phyloP scores from a whole-genome alignment of 1,284 basidiomycete species.

The Ceratobasidium theobromae region DNA sequence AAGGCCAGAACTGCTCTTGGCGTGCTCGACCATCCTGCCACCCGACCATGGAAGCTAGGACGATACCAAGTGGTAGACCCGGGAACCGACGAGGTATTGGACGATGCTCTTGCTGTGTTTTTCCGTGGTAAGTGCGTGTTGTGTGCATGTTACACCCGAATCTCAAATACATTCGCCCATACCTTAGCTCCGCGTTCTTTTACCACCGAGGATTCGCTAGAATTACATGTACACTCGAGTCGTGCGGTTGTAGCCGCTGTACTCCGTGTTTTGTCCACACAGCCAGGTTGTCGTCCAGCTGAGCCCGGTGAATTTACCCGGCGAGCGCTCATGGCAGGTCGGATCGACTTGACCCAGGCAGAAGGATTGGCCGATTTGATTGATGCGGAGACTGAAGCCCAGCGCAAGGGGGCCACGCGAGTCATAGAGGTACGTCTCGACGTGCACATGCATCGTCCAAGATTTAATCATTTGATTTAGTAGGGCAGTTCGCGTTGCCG shows the following conservation, averaged over 20 bases:
- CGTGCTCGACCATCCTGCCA: slow-evolving; percentile 35
- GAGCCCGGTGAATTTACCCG: slow-evolving; percentile 86
- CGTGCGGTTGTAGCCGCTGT: slow-evolving; percentile 72
- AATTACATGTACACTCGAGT: slow-evolving; percentile 87
- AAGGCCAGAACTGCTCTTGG: background rate
- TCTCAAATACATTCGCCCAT: background rate
- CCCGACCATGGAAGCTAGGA: slow-evolving; percentile 65
- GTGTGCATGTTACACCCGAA: background rate
- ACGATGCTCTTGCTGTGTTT: slow-evolving; percentile 78
- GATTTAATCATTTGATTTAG: background rate
- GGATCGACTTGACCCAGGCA: slow-evolving; percentile 80
- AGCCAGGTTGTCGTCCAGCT: slow-evolving; percentile 69
- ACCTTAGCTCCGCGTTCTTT: slow-evolving; percentile 61
- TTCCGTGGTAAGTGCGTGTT: slow-evolving; percentile 60
- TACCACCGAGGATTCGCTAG: slow-evolving; percentile 79
- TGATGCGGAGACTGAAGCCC: slow-evolving; percentile 80
- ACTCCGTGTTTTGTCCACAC: slow-evolving; percentile 58
- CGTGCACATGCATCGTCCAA: background rate
- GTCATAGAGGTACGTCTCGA: slow-evolving; percentile 57
- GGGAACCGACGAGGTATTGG: slow-evolving; percentile 60
- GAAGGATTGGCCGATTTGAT: slow-evolving; percentile 84
- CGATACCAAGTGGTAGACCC: slow-evolving; percentile 72
- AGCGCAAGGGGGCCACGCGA: slow-evolving; percentile 70
- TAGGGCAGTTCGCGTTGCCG: slow-evolving; percentile 61
- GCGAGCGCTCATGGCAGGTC: slow-evolving; percentile 74